These are phyloP conservation scores for Solanum piurae DNA, from an alignment of 257 asterid genomes.

Conservation along the genomic window DNA sequence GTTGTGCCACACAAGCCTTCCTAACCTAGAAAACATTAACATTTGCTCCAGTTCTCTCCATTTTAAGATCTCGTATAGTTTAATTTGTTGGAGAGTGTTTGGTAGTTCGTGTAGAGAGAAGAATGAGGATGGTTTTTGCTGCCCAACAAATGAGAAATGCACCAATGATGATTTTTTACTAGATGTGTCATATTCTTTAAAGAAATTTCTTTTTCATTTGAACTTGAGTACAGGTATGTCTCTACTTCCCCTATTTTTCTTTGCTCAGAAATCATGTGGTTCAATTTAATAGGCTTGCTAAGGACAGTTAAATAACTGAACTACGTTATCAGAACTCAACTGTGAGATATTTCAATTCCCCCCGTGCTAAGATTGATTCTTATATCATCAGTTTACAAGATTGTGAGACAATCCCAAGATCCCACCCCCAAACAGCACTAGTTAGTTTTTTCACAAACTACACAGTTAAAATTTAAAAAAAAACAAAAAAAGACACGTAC, in stretches of 20 bases:
- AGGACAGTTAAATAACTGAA: background rate
- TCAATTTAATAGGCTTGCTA: background rate
- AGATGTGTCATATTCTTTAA: background rate
- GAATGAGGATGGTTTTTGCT: background rate
- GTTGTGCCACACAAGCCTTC: background rate
- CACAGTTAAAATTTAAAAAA: background rate
- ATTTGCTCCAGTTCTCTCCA: background rate
- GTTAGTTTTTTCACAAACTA: background rate
- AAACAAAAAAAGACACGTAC: slow-evolving; percentile 20
- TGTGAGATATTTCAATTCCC: background rate
- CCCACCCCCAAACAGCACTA: background rate
- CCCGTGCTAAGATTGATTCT: background rate
- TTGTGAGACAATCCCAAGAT: background rate
- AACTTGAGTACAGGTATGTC: background rate
- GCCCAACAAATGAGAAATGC: background rate
- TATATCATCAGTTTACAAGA: background rate
- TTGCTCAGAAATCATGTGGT: background rate
- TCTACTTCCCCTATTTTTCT: background rate
- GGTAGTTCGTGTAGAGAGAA: background rate
- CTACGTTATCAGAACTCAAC: background rate
- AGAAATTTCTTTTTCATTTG: background rate
- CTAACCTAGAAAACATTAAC: background rate
- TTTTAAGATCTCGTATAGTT: background rate
- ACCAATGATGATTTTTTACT: background rate
- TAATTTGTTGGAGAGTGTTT: background rate